These are phyloP conservation scores for Atkinsonella texensis DNA, from an alignment of 2,329 filamentous ascomycete species.

Conservation along the genomic window DNA sequence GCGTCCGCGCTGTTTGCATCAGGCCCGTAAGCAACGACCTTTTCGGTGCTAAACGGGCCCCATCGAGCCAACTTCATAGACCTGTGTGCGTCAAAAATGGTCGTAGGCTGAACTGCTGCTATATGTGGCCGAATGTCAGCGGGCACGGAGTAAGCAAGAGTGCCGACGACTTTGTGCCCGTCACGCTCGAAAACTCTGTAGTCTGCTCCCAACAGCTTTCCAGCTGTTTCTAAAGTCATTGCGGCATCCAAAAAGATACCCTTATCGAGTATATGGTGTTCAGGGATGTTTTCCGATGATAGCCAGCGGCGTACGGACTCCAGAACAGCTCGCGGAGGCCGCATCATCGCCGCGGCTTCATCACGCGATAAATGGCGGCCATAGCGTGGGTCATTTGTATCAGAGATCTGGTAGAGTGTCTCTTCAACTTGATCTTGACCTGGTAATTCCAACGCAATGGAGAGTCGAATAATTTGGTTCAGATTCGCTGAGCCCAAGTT, in stretches of 20 bases:
- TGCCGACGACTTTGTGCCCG: conserved; percentile 30
- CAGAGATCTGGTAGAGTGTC: conserved; percentile 35
- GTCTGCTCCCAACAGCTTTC: conserved; percentile 33
- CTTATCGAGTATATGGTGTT: conserved; percentile 22
- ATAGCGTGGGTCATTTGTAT: conserved; percentile 33
- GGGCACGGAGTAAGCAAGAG: conserved; percentile 28
- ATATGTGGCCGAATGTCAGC: conserved; percentile 16
- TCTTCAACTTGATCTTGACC: conserved; percentile 24
- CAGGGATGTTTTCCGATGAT: conserved; percentile 22
- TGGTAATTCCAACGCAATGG: conserved; percentile 18
- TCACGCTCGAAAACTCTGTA: conserved; percentile 26
- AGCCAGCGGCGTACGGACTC: conserved; percentile 34
- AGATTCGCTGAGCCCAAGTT: conserved; percentile 9
- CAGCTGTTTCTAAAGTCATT: conserved; percentile 27
- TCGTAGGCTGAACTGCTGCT: conserved; percentile 39
- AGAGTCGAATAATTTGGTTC: conserved; percentile 15
- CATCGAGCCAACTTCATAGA: not conserved
- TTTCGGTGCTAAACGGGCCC: not conserved
- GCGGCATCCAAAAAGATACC: conserved; percentile 30
- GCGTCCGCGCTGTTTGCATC: not conserved
- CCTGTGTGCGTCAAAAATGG: conserved; percentile 12
- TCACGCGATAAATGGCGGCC: conserved; percentile 36
- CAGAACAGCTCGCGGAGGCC: conserved; percentile 27
- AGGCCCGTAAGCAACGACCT: not conserved
- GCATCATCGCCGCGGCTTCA: conserved; percentile 36